phyloP scores from a whole-genome alignment of 2,329 filamentous ascomycete species.

The Ilyonectria sp. region DNA sequence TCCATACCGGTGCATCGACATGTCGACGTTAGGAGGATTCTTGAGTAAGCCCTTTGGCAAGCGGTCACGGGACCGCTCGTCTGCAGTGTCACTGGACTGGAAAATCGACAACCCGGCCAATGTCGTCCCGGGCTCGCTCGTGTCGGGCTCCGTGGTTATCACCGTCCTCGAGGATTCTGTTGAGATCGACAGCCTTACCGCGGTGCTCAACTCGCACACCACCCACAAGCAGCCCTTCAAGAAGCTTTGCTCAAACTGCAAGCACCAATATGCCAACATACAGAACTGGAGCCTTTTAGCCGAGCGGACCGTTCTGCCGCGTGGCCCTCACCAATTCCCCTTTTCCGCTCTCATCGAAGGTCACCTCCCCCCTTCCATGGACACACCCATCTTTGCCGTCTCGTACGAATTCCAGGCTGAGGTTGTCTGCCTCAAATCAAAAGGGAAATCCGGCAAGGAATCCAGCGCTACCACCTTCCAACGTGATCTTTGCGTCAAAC shows the following conservation, averaged over 20 bases:
- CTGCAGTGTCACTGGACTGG: slow-evolving; percentile 61
- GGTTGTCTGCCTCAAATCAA: slow-evolving; percentile 68
- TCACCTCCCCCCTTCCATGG: slow-evolving; percentile 84
- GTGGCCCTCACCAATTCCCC: slow-evolving; percentile 80
- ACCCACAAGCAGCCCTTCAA: slow-evolving; percentile 86
- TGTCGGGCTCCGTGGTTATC: slow-evolving; percentile 85
- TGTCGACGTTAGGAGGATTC: not conserved
- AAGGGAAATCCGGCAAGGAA: slow-evolving; percentile 55
- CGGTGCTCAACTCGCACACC: slow-evolving; percentile 78
- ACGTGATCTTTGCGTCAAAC: slow-evolving; percentile 79
- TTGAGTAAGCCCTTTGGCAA: not conserved
- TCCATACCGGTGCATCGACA: not conserved
- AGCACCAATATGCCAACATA: slow-evolving; percentile 78
- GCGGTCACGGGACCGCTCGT: not conserved
- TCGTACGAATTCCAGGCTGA: slow-evolving; percentile 83
- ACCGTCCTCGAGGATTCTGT: slow-evolving; percentile 75
- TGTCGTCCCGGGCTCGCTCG: slow-evolving; percentile 85
- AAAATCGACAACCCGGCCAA: slow-evolving; percentile 87
- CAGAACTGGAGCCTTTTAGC: slow-evolving; percentile 83
- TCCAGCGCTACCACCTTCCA: slow-evolving; percentile 71
- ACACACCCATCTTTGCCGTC: slow-evolving; percentile 78
- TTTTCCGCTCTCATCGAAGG: slow-evolving; percentile 89
- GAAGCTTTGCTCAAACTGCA: slow-evolving; percentile 82
- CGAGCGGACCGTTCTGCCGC: slow-evolving; percentile 64
- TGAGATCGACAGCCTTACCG: slow-evolving; percentile 79